Conservation (phyloP, 768 basidiomycete genomes). For the Piloderma croceum region DNA sequence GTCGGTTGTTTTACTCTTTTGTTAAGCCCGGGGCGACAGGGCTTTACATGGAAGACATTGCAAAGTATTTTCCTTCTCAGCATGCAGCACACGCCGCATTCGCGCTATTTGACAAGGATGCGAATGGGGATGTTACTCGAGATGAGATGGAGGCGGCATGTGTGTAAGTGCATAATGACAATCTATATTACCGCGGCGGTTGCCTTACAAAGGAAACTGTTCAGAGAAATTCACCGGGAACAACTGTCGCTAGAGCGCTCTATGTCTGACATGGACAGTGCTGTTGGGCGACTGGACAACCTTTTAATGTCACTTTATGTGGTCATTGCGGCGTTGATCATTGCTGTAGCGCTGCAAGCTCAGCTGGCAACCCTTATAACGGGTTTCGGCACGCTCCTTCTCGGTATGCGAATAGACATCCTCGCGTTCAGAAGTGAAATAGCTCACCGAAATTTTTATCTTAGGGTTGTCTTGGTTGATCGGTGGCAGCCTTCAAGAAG, state of each 20-base stretch:
- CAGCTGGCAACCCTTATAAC: slow-evolving; percentile 71
- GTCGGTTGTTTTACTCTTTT: slow-evolving; percentile 84
- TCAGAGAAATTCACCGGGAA: slow-evolving; percentile 78
- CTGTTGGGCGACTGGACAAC: slow-evolving; percentile 79
- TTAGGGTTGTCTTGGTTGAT: slow-evolving; percentile 84
- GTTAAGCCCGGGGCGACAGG: slow-evolving; percentile 52
- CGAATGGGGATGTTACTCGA: slow-evolving; percentile 64
- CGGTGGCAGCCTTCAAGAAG: slow-evolving; percentile 72
- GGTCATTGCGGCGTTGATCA: slow-evolving; percentile 66
- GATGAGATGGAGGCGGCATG: slow-evolving; percentile 76
- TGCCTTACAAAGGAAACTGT: no score
- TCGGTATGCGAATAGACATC: slow-evolving; percentile 27
- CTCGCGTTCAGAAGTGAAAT: background rate
- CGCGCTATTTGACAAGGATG: slow-evolving; percentile 62
- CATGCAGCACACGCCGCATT: slow-evolving; percentile 70
- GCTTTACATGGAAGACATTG: slow-evolving; percentile 63
- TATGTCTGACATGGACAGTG: slow-evolving; percentile 87
- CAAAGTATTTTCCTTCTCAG: slow-evolving; percentile 56
- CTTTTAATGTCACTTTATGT: slow-evolving; percentile 80
- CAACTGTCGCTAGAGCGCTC: slow-evolving; percentile 77
- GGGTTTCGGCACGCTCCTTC: slow-evolving; percentile 61
- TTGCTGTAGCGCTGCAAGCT: slow-evolving; percentile 80
- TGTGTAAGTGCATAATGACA: slow-evolving; percentile 51
- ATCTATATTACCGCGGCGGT: no score
- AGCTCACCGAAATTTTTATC: slow-evolving; percentile 7